These are phyloP conservation scores for Boletus hoseneyae DNA, from an alignment of 1,284 basidiomycete genomes.

Conservation along the genomic window DNA sequence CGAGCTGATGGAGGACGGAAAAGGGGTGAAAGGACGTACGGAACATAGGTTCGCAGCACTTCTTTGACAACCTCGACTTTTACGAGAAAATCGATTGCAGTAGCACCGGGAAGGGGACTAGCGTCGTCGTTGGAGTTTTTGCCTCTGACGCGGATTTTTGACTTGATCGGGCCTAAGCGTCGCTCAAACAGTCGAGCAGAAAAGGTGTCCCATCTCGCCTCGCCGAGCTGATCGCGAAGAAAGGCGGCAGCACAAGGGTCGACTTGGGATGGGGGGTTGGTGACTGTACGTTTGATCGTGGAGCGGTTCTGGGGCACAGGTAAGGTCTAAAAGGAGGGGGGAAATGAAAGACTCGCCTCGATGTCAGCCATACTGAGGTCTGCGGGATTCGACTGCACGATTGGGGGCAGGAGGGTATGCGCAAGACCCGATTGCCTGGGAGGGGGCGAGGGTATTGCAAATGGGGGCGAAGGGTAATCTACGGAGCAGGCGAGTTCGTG, in stretches of 20 bases:
- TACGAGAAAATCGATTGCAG: slow-evolving; percentile 49
- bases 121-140: slow-evolving; percentile 30
- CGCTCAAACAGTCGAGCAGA: slow-evolving; percentile 46
- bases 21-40: slow-evolving; percentile 34
- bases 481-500: slow-evolving; percentile 26
- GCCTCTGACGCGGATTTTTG: slow-evolving; percentile 32
- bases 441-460: slow-evolving; percentile 21
- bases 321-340: slow-evolving; percentile 11
- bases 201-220: slow-evolving; percentile 45
- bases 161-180: slow-evolving; percentile 39
- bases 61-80: slow-evolving; percentile 52
- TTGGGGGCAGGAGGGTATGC: slow-evolving; percentile 34
- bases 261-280: slow-evolving; percentile 27
- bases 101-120: slow-evolving; percentile 35
- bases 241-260: slow-evolving; percentile 46
- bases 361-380: slow-evolving; percentile 24
- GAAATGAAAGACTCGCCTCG: slow-evolving; percentile 17
- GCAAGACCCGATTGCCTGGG: slow-evolving; percentile 21
- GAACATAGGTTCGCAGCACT: slow-evolving; percentile 45
- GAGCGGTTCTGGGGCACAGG: slow-evolving; percentile 27
- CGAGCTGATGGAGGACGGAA: slow-evolving; percentile 6
- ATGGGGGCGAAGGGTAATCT: slow-evolving; percentile 17
- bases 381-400: slow-evolving; percentile 33
- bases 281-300: slow-evolving; percentile 23
- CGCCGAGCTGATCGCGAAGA: slow-evolving; percentile 42